A percentile compares a stretch with the other conserved stretches of the same genome.
phyloP scores from a whole-genome alignment of 2,329 filamentous ascomycete species.

The Cercospora sojina region DNA sequence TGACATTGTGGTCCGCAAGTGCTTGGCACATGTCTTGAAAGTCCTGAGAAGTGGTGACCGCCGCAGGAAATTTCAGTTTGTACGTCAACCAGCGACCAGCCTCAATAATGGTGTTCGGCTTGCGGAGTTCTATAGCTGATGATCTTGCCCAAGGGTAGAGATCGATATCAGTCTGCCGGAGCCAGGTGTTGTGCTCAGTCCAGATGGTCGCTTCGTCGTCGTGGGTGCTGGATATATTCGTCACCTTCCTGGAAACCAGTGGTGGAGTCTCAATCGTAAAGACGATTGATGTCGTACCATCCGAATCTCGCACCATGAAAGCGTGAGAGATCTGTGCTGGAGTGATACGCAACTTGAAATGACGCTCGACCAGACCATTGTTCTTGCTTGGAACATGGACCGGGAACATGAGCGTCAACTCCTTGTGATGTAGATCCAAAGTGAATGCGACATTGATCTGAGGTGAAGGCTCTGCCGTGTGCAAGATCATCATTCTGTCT shows the following conservation, averaged over 20 bases:
- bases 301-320: conserved; percentile 24
- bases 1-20: conserved; percentile 72
- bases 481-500: conserved; percentile 60
- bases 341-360: conserved; percentile 29
- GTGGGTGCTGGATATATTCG: conserved; percentile 41
- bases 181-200: conserved; percentile 60
- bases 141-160: conserved; percentile 32
- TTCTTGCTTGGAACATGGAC: not conserved
- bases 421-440: conserved; percentile 47
- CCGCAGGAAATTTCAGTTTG: conserved; percentile 48
- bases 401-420: conserved; percentile 49
- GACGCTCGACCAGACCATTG: not conserved
- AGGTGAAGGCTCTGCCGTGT: conserved; percentile 40
- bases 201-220: conserved; percentile 46
- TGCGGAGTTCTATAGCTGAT: conserved; percentile 45
- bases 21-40: conserved; percentile 46
- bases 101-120: conserved; percentile 56
- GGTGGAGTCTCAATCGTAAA: conserved; percentile 42
- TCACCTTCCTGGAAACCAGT: conserved; percentile 29
- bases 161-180: conserved; percentile 63
- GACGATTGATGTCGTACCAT: conserved; percentile 33
- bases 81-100: conserved; percentile 64
- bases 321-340: conserved; percentile 27
- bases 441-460: conserved; percentile 37
- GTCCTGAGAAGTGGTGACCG: conserved; percentile 8